phyloP scores from a whole-genome alignment of 2,329 filamentous ascomycete genomes.

The Herpotrichia juniperi region DNA sequence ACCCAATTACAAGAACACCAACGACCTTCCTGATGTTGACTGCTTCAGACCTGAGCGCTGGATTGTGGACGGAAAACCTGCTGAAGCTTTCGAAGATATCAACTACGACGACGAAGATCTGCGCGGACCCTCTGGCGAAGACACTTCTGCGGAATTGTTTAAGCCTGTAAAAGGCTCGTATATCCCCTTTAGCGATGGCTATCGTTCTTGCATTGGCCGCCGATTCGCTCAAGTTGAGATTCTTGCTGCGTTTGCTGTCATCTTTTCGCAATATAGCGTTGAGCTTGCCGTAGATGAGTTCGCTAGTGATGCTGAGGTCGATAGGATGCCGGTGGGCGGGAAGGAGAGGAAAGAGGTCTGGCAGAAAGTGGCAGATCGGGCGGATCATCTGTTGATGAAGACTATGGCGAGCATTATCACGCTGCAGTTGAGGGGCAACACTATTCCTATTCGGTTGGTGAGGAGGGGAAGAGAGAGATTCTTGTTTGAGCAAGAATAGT shows the following conservation, averaged over 20 bases:
- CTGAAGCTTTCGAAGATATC: constrained; percentile 41
- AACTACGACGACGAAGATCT: constrained; percentile 59
- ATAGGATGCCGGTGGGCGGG: constrained; percentile 42
- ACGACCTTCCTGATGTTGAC: constrained; percentile 60
- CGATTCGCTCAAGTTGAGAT: constrained; percentile 64
- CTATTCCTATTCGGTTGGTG: constrained; percentile 72
- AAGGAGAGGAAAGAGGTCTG: constrained; percentile 65
- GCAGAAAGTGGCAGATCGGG: constrained; percentile 63
- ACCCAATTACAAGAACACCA: constrained; percentile 27
- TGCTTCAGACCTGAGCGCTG: constrained; percentile 77
- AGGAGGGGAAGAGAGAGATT: constrained; percentile 74
- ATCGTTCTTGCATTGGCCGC: constrained; percentile 61
- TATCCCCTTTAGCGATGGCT: constrained; percentile 62
- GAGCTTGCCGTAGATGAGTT: constrained; percentile 69
- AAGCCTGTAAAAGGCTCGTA: constrained; percentile 56
- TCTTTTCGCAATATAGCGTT: constrained; percentile 66
- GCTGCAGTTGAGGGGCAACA: constrained; percentile 67
- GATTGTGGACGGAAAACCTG: constrained; percentile 53
- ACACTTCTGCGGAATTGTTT: constrained; percentile 67
- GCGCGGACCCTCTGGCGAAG: constrained; percentile 64
- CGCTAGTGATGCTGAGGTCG: constrained; percentile 49
- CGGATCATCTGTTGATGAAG: constrained; percentile 58
- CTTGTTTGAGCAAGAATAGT: constrained; percentile 33
- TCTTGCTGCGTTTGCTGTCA: constrained; percentile 58
- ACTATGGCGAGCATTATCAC: constrained; percentile 70